Percentiles rank a stretch among this genome's conserved stretches.
These are phyloP conservation scores for Neurospora sp. DNA, from an alignment of 2,329 filamentous ascomycete species.

Conservation along the genomic window DNA sequence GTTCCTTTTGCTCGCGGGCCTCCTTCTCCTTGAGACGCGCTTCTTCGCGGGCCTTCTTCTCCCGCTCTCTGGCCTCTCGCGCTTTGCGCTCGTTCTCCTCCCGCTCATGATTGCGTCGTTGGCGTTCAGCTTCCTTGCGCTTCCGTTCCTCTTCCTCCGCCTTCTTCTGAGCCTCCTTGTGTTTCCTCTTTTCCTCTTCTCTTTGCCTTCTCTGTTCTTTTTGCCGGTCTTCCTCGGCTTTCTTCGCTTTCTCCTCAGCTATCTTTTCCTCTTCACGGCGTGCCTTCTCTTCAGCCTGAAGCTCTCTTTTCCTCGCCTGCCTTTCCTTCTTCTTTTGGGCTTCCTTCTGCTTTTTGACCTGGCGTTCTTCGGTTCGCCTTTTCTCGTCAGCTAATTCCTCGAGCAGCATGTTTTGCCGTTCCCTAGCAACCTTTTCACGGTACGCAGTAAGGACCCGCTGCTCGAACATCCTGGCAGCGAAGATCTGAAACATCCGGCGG, in stretches of 20 bases:
- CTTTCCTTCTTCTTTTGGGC: constrained; percentile 95
- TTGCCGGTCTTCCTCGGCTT: constrained; percentile 67
- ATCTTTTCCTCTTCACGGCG: constrained; percentile 81
- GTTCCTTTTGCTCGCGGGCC: constrained; percentile 66
- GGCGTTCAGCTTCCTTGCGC: constrained; percentile 77
- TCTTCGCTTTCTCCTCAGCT: constrained; percentile 75
- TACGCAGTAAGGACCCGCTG: constrained; percentile 95
- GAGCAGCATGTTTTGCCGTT: constrained; percentile 82
- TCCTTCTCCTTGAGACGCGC: constrained; percentile 73
- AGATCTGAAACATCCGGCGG: constrained; percentile 97
- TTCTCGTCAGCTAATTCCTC: constrained; percentile 86
- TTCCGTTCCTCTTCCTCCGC: constrained; percentile 81
- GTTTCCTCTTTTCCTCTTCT: constrained; percentile 79
- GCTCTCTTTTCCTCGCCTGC: constrained; percentile 78
- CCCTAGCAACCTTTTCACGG: constrained; percentile 88
- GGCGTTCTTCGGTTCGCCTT: constrained; percentile 64
- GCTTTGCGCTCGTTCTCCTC: constrained; percentile 78
- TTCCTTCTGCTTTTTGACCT: constrained; percentile 88
- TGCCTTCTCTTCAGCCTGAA: constrained; percentile 83
- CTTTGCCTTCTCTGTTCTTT: constrained; percentile 34
- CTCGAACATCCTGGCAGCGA: constrained; percentile 98
- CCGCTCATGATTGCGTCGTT: constrained; percentile 71
- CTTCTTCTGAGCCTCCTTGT: constrained; percentile 83
- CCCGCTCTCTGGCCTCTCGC: constrained; percentile 67
- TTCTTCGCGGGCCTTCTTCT: constrained; percentile 79